Percentiles rank a stretch among this genome's conserved stretches.
Evolutionary conservation across 495 filamentous ascomycete species (phyloP).

Genomic region (Xylaria palmicola): DNA sequence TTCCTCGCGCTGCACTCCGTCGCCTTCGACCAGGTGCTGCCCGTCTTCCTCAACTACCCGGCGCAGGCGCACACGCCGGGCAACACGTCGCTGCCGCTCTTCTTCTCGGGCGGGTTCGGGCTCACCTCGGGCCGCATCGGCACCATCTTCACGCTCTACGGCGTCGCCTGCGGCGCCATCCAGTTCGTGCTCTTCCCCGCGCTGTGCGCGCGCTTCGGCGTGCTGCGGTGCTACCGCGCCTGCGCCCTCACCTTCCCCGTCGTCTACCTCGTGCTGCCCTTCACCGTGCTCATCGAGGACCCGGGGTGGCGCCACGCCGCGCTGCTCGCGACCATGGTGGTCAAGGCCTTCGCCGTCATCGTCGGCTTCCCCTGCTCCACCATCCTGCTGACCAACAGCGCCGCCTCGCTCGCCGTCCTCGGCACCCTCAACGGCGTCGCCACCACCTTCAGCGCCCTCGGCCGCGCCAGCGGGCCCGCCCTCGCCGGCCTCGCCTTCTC

Average conservation of each 20-base stretch:
- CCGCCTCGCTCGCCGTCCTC: slow-evolving; percentile 67
- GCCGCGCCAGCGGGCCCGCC: slow-evolving; percentile 74
- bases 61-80: slow-evolving; percentile 44
- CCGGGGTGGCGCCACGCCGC: slow-evolving; percentile 40
- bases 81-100: slow-evolving; percentile 69
- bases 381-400: slow-evolving; percentile 89
- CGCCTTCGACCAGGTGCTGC: slow-evolving; percentile 76
- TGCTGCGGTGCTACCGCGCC: slow-evolving; percentile 64
- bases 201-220: slow-evolving; percentile 65
- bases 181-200: slow-evolving; percentile 80
- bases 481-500: slow-evolving; percentile 64
- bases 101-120: slow-evolving; percentile 77
- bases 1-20: slow-evolving; percentile 74
- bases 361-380: slow-evolving; percentile 85
- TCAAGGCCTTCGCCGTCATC: slow-evolving; percentile 69
- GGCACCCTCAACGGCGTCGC: slow-evolving; percentile 90
- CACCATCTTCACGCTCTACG: slow-evolving; percentile 72
- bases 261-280: slow-evolving; percentile 72
- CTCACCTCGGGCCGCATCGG: slow-evolving; percentile 71
- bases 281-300: slow-evolving; percentile 60
- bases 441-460: slow-evolving; percentile 74
- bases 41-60: slow-evolving; percentile 79
- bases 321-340: slow-evolving; percentile 57
- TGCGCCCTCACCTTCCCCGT: slow-evolving; percentile 63
- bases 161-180: slow-evolving; percentile 65